Evolutionary conservation across 352 stramenopile species (phyloP).

Genomic region (Phytophthora kernoviae): DNA sequence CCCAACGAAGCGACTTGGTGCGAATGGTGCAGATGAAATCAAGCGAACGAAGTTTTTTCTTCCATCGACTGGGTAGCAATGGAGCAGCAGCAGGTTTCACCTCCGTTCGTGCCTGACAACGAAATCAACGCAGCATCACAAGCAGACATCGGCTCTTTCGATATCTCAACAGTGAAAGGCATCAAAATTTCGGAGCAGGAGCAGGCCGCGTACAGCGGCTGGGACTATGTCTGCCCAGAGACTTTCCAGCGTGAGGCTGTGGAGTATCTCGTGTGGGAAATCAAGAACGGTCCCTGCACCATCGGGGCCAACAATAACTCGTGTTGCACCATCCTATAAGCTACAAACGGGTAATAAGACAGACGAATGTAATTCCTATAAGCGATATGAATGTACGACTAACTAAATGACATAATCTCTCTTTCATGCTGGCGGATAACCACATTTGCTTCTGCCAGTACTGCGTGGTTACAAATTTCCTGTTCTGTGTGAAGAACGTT

Average conservation of each 20-base stretch:
- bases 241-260: constrained; percentile 85
- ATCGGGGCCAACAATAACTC: constrained; percentile 61
- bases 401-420: no score
- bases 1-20: constrained; percentile 68
- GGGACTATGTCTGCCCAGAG: constrained; percentile 76
- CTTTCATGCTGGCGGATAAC: no score
- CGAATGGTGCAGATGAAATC: constrained; percentile 73
- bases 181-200: constrained; percentile 77
- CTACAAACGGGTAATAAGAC: constrained; percentile 2
- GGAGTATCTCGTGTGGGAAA: constrained; percentile 84
- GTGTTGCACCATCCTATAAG: constrained; percentile 66
- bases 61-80: constrained; percentile 77
- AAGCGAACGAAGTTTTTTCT: constrained; percentile 85
- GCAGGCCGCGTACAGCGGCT: constrained; percentile 67
- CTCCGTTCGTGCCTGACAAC: constrained; percentile 81
- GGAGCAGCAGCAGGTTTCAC: constrained; percentile 65
- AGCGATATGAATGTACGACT: constrained; percentile 14
- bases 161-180: constrained; percentile 71
- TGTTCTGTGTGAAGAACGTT: no score
- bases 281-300: constrained; percentile 77
- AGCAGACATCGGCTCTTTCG: constrained; percentile 81
- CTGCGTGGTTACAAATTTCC: no score
- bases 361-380: constrained; percentile 4
- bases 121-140: constrained; percentile 88
- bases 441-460: no score